Base-by-base conservation (phyloP, 768 basidiomycete species). In the Russula earlei region DNA sequence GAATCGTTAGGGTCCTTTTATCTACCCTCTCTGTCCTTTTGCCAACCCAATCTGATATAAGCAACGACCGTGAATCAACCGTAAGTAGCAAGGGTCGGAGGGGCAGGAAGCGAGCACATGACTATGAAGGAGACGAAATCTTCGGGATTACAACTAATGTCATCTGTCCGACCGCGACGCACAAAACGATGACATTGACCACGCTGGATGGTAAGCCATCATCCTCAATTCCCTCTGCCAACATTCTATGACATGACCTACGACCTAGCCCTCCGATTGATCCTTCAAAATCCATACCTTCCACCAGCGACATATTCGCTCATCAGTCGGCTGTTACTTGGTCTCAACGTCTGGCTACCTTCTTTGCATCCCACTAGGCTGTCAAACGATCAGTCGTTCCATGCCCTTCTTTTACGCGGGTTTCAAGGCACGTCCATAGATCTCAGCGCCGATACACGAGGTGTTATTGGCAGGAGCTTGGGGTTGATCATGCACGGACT, bases 101-200 rank as follows among this genome's bases (percentile, higher is more conserved):
- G 62, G 77, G 79, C 52, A 90, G 82, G 67, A 91, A 87, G 66
- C 74, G 84, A 44, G 75, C 77, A 19, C 77, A 82, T 20, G 82
- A 76, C 12, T 90, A 82, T 60, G 86, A 91, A 67, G 86, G 81
- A 10, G 87, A 87, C 52, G 87, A 85, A 63, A 70, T 85, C 5
- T 82, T 92, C 68, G 80, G 76, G 50, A 63, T 70, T 8, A 66
- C 75, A 2, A 71, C 72, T 43, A 67, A 74, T 43, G 71, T 77
- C 8, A 62, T 82, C 19, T 85, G 78, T 63, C 68, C 74, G 1
- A 77, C 75, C 0, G 49, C 54, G 3, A 74, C 74, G 27, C 83
- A 86, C 15, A 79, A 77, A 20, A 69, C 80, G 25, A 70, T 74
- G 22, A 59, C 87, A 22, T 67, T 87, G 11, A 59, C 66, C 12